Evolutionary conservation across 139 green algal genomes (phyloP), one percentile per base, ranked within the genome.

Genomic region (Desmodesmus armatus): DNA sequence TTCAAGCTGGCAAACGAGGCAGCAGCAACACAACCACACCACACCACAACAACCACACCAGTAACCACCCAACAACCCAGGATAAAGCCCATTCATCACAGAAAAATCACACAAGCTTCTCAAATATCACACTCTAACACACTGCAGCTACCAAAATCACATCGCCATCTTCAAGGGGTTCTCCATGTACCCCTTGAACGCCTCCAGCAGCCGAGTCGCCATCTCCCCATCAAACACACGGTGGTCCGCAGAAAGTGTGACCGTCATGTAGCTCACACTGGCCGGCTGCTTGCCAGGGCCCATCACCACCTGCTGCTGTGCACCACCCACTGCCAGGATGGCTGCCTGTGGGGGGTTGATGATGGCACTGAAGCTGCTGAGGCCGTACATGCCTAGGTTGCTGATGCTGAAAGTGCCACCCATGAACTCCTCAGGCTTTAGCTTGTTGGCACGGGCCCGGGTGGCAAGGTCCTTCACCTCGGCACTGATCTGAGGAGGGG

Each of bases 381-480:
- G 74, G 5, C 94, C 93, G 82, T 93, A 99, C 97, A 99, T 99
- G 49, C 97, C 96, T 37, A 98, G 89, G 87, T 98, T 98, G 51
- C 90, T 96, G 47, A 98, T 94, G 58, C 88, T 95, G 90, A 98
- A 98, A n/a, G 87, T 94, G 27, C 96, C 96, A 31, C 96, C 96
- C 83, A 89, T 90, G 85, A 97, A 98, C 90, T 99, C 97, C 65
- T 98, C 88, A 2, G 97, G 97, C 85, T 96, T 96, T 33, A 99
- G 90, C 91, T 96, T 97, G 85, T 97, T 96, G 3, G 89, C 91
- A 1, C 93, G 81, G 6, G 97, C 97, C 43, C 92, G 89, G 17
- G 44, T 65, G 3, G 97, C 97, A 70, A 99, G 89, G 37, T 95
- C 89, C 31, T 91, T 89, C 27, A 98, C 92, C 80, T 96, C 87